Base-by-base conservation (phyloP, 139 green algal species). In the Deuterostichococcus epilithicus region DNA sequence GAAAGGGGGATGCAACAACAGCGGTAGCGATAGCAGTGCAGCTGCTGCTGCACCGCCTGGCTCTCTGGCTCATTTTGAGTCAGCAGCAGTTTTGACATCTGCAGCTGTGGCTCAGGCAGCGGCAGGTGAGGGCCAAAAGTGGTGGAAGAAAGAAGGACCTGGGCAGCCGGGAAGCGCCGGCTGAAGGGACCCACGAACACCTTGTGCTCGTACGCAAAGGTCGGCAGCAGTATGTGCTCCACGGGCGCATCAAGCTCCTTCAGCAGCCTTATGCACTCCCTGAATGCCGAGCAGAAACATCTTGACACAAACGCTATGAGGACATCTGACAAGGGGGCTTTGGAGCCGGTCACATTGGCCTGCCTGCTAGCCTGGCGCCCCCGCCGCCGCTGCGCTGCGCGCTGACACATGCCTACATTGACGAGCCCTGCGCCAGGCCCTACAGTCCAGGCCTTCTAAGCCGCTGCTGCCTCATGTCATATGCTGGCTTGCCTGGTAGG, bases 121-220 rank as follows among this genome's bases (percentile, higher is more conserved):
- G 86, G 81, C 63, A 76, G n/a, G n/a, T n/a, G n/a, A n/a, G n/a
- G n/a, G n/a, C n/a, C n/a, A n/a, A n/a, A n/a, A n/a, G n/a, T n/a
- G n/a, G n/a, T n/a, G n/a, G n/a, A n/a, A n/a, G n/a, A n/a, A n/a
- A n/a, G n/a, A 92, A 8, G 10, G 30, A 95, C 89, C 82, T 96
- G 80, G 0, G 94, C 94, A 25, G 90, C 83, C 22, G 94, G 94
- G 80, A 96, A 98, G 20, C 72, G 68, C 0, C 93, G 72, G 45
- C 82, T 89, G 72, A 97, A 97, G 20, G 91, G 90, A 10, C 86
- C 90, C 35, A 97, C 88, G 76, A 96, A 98, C 25, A 92, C 84
- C 84, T 97, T 97, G 86, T 98, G 94, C 83, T 98, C 94, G 44
- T 97, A 95, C 0, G 92, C 94, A 86, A 91, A 94, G 0, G 93